A percentile compares a stretch with the other conserved stretches of the same genome.
phyloP scores from a whole-genome alignment of 164 flowering plant species.

The Nymphaea colorata region DNA sequence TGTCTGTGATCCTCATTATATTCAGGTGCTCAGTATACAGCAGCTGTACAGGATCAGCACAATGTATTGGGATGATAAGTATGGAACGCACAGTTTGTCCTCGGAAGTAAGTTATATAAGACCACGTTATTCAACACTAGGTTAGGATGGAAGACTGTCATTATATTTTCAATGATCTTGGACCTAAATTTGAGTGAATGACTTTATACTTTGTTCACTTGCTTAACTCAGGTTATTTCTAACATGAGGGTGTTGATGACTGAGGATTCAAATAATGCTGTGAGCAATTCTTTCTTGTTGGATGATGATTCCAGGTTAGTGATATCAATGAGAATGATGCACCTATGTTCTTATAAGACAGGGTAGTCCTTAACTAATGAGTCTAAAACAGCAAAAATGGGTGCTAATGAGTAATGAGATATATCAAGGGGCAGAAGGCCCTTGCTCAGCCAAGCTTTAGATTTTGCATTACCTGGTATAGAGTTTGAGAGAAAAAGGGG shows the following conservation, averaged over 20 bases:
- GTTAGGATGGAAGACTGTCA: constrained; percentile 7
- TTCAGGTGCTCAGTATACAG: constrained; percentile 94
- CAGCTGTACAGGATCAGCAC: constrained; percentile 96
- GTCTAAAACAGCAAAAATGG: neutral
- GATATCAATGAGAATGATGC: neutral
- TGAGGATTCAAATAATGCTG: constrained; percentile 59
- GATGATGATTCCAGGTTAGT: constrained; percentile 61
- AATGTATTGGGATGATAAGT: constrained; percentile 99
- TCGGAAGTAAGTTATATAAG: constrained; percentile 70
- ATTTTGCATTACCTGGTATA: no score
- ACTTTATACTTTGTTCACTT: neutral
- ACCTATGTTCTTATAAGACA: no score
- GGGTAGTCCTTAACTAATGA: no score
- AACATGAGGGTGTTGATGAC: constrained; percentile 64
- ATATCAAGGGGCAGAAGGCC: no score
- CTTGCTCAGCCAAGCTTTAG: no score
- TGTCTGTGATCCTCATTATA: constrained; percentile 1
- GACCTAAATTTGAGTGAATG: neutral
- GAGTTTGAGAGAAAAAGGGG: no score
- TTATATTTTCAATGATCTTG: neutral
- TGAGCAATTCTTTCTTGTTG: constrained; percentile 53
- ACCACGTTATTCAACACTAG: constrained; percentile 24
- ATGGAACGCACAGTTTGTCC: constrained; percentile 90
- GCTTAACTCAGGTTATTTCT: constrained; percentile 37
- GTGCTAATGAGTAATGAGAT: neutral